These are phyloP conservation scores for Calonectria fujianensis DNA, from an alignment of 2,329 filamentous ascomycete genomes.

Conservation along the genomic window DNA sequence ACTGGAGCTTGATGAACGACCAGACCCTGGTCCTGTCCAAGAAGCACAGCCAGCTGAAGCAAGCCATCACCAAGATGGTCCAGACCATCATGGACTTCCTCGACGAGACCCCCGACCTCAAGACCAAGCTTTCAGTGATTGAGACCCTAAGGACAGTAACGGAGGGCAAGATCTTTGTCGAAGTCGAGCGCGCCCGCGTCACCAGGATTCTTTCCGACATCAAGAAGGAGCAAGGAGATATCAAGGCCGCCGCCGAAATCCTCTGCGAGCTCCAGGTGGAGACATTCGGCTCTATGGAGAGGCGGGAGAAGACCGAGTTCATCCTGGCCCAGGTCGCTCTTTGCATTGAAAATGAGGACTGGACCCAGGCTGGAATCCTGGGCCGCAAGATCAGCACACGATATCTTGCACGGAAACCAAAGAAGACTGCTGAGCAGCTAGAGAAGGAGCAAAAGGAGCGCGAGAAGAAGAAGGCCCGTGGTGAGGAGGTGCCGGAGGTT, in stretches of 20 bases:
- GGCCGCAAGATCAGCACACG: conserved; percentile 97
- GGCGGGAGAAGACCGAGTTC: conserved; percentile 98
- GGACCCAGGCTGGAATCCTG: conserved; percentile 95
- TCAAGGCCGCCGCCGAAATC: conserved; percentile 92
- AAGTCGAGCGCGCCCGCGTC: conserved; percentile 96
- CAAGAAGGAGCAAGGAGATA: conserved; percentile 95
- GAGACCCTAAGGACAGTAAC: conserved; percentile 97
- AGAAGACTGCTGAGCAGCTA: conserved; percentile 91
- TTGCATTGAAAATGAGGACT: conserved; percentile 96
- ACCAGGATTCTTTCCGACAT: conserved; percentile 97
- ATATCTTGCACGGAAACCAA: conserved; percentile 92
- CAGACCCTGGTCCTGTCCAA: conserved; percentile 97
- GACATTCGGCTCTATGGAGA: conserved; percentile 98
- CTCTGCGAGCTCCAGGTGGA: conserved; percentile 98
- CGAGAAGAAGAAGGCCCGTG: conserved; percentile 88
- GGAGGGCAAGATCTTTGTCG: conserved; percentile 99
- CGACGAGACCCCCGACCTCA: conserved; percentile 87
- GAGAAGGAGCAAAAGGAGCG: conserved; percentile 93
- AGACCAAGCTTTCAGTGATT: conserved; percentile 94
- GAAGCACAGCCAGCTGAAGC: conserved; percentile 99
- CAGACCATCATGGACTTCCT: conserved; percentile 96
- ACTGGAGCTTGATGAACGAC: conserved; percentile 97
- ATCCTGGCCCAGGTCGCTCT: conserved; percentile 95
- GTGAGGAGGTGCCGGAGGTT: conserved; percentile 86
- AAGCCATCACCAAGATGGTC: conserved; percentile 99